A percentile compares a stretch with the other conserved stretches of the same genome.
phyloP scores from a whole-genome alignment of 1,139 yeast genomes.

The Hyphopichia wangnamkhiaoensis region DNA sequence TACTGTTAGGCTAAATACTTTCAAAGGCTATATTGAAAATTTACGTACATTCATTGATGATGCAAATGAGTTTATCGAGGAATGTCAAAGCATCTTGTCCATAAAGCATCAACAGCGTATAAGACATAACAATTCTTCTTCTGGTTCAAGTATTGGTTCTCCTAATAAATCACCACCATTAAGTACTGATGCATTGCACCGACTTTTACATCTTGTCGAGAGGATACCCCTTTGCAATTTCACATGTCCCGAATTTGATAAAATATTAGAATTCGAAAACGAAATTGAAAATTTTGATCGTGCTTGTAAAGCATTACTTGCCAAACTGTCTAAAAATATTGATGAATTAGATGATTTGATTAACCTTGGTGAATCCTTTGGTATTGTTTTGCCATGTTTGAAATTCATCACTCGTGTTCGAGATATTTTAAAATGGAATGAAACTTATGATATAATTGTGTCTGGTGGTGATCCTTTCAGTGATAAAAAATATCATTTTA shows the following conservation, averaged over 20 bases:
- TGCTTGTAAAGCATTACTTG: slow-evolving; percentile 42
- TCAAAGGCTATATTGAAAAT: slow-evolving; percentile 28
- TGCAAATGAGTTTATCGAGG: slow-evolving; percentile 55
- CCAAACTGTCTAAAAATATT: slow-evolving; percentile 21
- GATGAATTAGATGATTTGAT: slow-evolving; percentile 49
- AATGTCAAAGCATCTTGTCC: slow-evolving; percentile 54
- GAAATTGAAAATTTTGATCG: slow-evolving; percentile 58
- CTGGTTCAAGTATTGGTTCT: slow-evolving; percentile 1
- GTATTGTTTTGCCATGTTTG: slow-evolving; percentile 55
- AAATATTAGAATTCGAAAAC: slow-evolving; percentile 51
- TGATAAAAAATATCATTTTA: slow-evolving; percentile 37
- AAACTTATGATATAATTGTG: slow-evolving; percentile 32
- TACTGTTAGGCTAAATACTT: slow-evolving; percentile 16
- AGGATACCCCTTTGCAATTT: slow-evolving; percentile 54
- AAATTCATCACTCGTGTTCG: slow-evolving; percentile 49
- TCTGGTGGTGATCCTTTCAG: slow-evolving; percentile 45
- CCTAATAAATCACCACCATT: too few species aligned
- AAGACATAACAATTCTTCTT: slow-evolving; percentile 21
- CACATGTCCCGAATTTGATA: slow-evolving; percentile 60
- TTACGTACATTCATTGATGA: slow-evolving; percentile 44
- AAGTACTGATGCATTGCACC: slow-evolving; percentile 19
- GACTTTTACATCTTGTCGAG: slow-evolving; percentile 37
- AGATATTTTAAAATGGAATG: slow-evolving; percentile 52
- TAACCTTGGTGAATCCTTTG: slow-evolving; percentile 59
- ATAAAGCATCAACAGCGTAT: slow-evolving; percentile 54